These are phyloP conservation scores for Leersia perrieri DNA, from an alignment of 176 grass and related monocot species.

Conservation along the genomic window DNA sequence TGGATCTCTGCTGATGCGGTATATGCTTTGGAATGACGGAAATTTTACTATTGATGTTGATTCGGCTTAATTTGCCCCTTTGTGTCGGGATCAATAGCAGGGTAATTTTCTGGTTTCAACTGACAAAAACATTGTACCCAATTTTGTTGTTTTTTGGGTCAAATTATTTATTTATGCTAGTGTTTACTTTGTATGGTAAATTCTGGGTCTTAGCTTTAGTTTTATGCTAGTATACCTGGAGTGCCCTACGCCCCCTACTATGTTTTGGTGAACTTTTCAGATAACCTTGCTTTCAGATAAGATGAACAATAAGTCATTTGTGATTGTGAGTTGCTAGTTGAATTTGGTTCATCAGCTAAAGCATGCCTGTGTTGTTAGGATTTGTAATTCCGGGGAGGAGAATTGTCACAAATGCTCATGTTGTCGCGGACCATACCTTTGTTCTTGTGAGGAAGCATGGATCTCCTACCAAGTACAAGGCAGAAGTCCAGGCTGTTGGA, in stretches of 20 bases:
- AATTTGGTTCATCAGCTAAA: constrained; percentile 23
- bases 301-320: neutral
- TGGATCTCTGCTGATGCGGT: constrained; percentile 12
- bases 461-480: constrained; percentile 89
- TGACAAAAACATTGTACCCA: neutral
- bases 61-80: neutral
- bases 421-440: constrained; percentile 94
- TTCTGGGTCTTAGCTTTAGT: neutral
- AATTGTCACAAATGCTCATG: constrained; percentile 92
- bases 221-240: neutral
- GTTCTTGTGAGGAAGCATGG: constrained; percentile 98
- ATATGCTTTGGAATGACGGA: no score
- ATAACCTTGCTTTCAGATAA: neutral
- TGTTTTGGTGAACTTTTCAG: neutral
- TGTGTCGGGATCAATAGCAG: neutral
- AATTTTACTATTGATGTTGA: no score
- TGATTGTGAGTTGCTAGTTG: no score
- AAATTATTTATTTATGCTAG: neutral
- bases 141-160: neutral
- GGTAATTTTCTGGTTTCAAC: neutral
- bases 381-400: constrained; percentile 76
- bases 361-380: constrained; percentile 48
- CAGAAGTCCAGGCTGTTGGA: constrained; percentile 86
- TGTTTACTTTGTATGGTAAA: neutral
- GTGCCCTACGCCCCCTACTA: neutral